Percentiles rank a stretch among this genome's conserved stretches.
phyloP scores from a whole-genome alignment of 169 alveolate species.

The Theileria annulata region DNA sequence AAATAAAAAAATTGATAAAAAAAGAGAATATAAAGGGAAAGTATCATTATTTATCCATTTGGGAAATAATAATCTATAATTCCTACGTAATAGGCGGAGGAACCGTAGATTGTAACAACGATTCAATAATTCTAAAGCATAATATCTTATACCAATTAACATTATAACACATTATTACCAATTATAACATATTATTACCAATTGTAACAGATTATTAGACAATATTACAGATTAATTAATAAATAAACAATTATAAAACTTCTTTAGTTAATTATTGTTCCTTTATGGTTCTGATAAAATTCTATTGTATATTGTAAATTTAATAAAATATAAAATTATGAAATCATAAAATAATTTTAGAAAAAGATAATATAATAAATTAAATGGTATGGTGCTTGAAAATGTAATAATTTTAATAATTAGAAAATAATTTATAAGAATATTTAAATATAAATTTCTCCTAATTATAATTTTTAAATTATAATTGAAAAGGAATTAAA shows the following conservation, averaged over 20 bases:
- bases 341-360: too few species aligned
- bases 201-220: too few species aligned
- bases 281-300: too few species aligned
- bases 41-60: slow-evolving; percentile 4
- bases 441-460: not conserved
- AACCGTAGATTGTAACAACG: not conserved
- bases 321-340: not conserved
- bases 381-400: slow-evolving; percentile 13
- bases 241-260: too few species aligned
- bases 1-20: not conserved
- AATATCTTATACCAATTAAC: not conserved
- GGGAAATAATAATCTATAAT: not conserved
- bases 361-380: too few species aligned
- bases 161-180: too few species aligned
- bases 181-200: too few species aligned
- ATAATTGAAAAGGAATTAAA: not conserved
- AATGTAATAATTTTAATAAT: not conserved
- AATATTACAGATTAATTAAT: too few species aligned
- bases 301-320: too few species aligned
- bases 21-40: not conserved
- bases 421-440: not conserved
- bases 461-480: not conserved
- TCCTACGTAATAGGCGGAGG: not conserved
- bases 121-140: not conserved
- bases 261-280: too few species aligned